phyloP scores from a whole-genome alignment of 805 yeast genomes.

The Alloascoidea hylecoeti region DNA sequence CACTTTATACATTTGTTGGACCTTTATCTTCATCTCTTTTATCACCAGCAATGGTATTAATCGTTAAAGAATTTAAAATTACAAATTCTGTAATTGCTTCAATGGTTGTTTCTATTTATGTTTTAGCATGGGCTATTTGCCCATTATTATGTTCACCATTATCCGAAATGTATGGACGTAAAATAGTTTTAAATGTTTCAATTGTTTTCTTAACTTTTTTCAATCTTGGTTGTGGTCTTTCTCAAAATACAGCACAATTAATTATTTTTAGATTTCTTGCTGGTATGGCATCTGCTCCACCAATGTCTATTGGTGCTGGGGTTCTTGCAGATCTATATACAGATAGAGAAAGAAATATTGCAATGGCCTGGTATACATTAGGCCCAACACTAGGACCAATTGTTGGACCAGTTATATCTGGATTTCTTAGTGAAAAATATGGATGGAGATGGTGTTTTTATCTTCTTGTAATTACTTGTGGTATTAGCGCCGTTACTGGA shows the following conservation, averaged over 20 bases:
- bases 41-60: constrained; percentile 42
- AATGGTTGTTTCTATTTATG: constrained; percentile 46
- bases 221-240: constrained; percentile 47
- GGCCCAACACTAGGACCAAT: constrained; percentile 47
- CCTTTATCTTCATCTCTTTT: constrained; percentile 51
- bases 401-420: constrained; percentile 40
- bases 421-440: constrained; percentile 35
- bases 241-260: constrained; percentile 39
- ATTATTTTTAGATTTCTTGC: constrained; percentile 46
- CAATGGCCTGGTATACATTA: constrained; percentile 27
- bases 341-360: constrained; percentile 34
- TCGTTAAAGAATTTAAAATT: constrained; percentile 29
- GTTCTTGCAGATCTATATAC: constrained; percentile 46
- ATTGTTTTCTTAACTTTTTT: constrained; percentile 27
- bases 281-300: constrained; percentile 56
- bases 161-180: constrained; percentile 53
- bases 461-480: constrained; percentile 40
- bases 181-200: constrained; percentile 35
- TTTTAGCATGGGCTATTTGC: constrained; percentile 58
- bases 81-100: constrained; percentile 27
- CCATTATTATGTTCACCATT: constrained; percentile 56
- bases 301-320: constrained; percentile 59
- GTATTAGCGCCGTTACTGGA: constrained; percentile 28
- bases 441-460: constrained; percentile 57
- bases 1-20: constrained; percentile 40